Conservation (phyloP, 1,284 basidiomycete species). For the Apiotrichum brassicae region DNA sequence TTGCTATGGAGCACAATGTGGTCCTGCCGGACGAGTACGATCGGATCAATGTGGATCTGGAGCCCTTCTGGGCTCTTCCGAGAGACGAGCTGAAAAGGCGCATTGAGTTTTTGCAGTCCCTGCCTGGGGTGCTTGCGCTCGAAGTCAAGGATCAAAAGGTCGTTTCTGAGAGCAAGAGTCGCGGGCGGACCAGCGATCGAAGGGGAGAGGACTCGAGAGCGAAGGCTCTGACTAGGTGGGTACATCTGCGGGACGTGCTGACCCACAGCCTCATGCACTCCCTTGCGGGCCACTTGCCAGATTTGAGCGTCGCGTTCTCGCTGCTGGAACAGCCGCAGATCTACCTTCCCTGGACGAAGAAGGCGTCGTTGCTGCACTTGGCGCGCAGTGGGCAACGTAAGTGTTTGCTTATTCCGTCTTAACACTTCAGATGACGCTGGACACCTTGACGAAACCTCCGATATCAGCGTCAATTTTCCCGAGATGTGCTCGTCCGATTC, state of each 20-base stretch:
- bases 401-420: constrained; percentile 12
- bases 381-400: constrained; percentile 46
- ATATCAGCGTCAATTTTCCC: constrained; percentile 29
- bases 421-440: background rate
- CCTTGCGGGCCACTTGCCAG: constrained; percentile 42
- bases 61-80: constrained; percentile 68
- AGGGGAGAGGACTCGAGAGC: constrained; percentile 37
- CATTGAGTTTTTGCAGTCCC: constrained; percentile 51
- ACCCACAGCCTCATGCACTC: constrained; percentile 33
- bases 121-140: constrained; percentile 41
- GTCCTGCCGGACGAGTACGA: constrained; percentile 87
- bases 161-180: constrained; percentile 28
- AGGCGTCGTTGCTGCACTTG: constrained; percentile 44
- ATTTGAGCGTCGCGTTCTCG: constrained; percentile 47
- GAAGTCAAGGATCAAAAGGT: constrained; percentile 27
- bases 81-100: constrained; percentile 64
- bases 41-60: constrained; percentile 66
- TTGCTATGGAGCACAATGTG: constrained; percentile 62
- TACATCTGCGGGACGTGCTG: background rate
- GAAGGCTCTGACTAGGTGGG: constrained; percentile 28
- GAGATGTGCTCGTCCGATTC: constrained; percentile 40
- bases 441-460: constrained; percentile 35
- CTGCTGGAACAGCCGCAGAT: constrained; percentile 51
- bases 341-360: constrained; percentile 46
- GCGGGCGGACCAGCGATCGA: constrained; percentile 35